These are phyloP conservation scores for Russula abietina DNA, from an alignment of 768 basidiomycete species.

Conservation along the genomic window DNA sequence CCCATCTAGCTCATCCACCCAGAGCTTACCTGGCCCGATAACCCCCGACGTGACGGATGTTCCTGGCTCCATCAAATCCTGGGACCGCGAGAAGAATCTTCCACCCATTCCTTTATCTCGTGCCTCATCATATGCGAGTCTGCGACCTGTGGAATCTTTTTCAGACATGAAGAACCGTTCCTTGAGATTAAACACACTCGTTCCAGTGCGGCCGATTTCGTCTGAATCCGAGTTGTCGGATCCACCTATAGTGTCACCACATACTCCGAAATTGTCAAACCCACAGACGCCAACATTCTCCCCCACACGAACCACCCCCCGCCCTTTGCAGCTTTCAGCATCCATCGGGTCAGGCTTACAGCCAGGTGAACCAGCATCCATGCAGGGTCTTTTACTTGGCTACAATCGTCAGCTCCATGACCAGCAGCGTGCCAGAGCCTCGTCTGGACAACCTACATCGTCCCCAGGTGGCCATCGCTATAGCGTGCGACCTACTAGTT, in stretches of 20 bases:
- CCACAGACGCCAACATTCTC: slow-evolving; percentile 5
- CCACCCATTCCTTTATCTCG: slow-evolving; percentile 24
- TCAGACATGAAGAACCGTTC: slow-evolving; percentile 5
- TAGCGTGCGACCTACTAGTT: slow-evolving; percentile 5
- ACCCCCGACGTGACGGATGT: slow-evolving; percentile 19
- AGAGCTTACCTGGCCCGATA: slow-evolving; percentile 19
- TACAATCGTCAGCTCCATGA: slow-evolving; percentile 26
- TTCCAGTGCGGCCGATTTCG: slow-evolving; percentile 10
- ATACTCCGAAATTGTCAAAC: slow-evolving; percentile 3
- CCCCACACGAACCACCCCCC: slow-evolving; percentile 17
- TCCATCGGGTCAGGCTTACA: slow-evolving; percentile 6
- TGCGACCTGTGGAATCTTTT: slow-evolving; percentile 1
- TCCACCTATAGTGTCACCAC: neutral
- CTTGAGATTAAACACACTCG: neutral
- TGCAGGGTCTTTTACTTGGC: slow-evolving; percentile 18
- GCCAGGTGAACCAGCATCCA: slow-evolving; percentile 23
- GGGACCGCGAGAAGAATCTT: slow-evolving; percentile 23
- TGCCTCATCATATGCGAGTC: slow-evolving; percentile 6
- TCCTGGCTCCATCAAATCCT: neutral
- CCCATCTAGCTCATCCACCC: slow-evolving; percentile 21
- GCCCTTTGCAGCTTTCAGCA: slow-evolving; percentile 21
- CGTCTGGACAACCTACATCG: slow-evolving; percentile 10
- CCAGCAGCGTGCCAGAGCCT: slow-evolving; percentile 18
- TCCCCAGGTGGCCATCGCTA: neutral
- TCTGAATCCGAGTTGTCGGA: slow-evolving; percentile 16